Base-by-base conservation (phyloP, 306 rosid species). In the Canavalia ensiformis region DNA sequence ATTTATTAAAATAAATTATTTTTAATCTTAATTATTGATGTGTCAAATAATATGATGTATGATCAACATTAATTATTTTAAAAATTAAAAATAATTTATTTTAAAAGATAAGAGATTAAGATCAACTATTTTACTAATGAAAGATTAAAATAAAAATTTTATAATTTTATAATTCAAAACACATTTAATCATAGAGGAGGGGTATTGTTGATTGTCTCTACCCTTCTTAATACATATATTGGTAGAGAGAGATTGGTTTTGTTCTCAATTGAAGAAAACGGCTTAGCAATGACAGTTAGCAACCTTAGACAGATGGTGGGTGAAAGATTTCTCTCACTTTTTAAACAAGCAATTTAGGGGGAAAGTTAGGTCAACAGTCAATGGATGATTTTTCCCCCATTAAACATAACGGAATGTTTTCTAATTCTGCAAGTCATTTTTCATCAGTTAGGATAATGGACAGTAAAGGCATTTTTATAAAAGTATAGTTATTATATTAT, bases 281-380 rank as follows among this genome's bases (percentile, higher is more conserved):
- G 88, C 83, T 64, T 37, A 37, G 41, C 41, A 37, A 4, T 37
- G 41, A 37, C 41, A 37, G 68, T 35, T 59, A 60, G 69, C 50
- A 85, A 70, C 70, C 37, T 54, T 74, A 57, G 82, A 87, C 9
- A 75, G 50, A 68, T 65, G 86, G 83, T 87, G 87, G 89, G 84
- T 89, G 84, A 87, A 49, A 74, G 80, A 83, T 69, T 88, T 66
- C n/a, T n/a, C 77, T 85, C 83, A 81, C 87, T 86, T 84, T 82
- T 85, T 68, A 44, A 56, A 60, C 80, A 89, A 86, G 86, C 91
- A 80, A 85, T 74, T 84, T 82, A 51, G 64, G 42, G 65, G 47
- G 73, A 65, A 41, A 57, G 92, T 76, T 89, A 87, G 92, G 91
- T 89, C 95, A 89, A 89, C 90, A 55, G 90, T 91, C 89, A 84